Percentiles rank a stretch among this genome's conserved stretches.
Evolutionary conservation across 163 green algal species (phyloP).

Genomic region (Volvox carteri): DNA sequence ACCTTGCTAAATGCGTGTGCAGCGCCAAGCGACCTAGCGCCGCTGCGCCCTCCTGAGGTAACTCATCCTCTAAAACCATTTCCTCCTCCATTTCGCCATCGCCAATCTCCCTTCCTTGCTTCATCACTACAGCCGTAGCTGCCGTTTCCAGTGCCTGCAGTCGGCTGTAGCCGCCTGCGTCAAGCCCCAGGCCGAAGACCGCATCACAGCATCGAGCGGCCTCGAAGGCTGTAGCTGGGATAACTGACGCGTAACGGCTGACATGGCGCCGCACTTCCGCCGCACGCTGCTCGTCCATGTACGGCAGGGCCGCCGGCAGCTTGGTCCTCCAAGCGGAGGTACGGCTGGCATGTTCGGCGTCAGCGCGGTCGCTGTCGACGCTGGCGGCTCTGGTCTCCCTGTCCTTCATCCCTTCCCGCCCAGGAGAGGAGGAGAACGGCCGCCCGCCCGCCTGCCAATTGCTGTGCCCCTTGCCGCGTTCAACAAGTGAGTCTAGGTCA

Average conservation of each 20-base stretch:
- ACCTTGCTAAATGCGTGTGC: neutral
- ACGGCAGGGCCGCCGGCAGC: neutral
- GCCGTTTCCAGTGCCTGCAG: neutral
- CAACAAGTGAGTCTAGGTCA: too few relatives aligned
- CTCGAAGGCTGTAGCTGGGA: conserved; percentile 4
- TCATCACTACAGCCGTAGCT: neutral
- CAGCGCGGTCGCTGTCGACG: too few relatives aligned
- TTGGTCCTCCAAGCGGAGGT: too few relatives aligned
- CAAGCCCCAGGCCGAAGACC: conserved; percentile 5
- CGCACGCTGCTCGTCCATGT: neutral
- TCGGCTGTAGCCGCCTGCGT: neutral
- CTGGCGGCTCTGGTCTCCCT: too few relatives aligned
- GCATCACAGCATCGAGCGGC: neutral
- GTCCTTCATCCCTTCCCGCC: too few relatives aligned
- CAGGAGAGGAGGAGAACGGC: too few relatives aligned
- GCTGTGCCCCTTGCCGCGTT: too few relatives aligned
- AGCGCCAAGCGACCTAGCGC: conserved; percentile 10
- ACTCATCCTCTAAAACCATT: neutral
- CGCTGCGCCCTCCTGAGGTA: neutral
- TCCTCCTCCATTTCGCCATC: neutral
- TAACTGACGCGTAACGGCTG: conserved; percentile 2
- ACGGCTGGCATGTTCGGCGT: too few relatives aligned
- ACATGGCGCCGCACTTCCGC: neutral
- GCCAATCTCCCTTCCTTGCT: too few relatives aligned
- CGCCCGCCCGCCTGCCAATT: too few relatives aligned